A percentile compares a stretch with the other conserved stretches of the same genome.
These are phyloP conservation scores for Candida manassasensis DNA, from an alignment of 805 yeast species.

Conservation along the genomic window DNA sequence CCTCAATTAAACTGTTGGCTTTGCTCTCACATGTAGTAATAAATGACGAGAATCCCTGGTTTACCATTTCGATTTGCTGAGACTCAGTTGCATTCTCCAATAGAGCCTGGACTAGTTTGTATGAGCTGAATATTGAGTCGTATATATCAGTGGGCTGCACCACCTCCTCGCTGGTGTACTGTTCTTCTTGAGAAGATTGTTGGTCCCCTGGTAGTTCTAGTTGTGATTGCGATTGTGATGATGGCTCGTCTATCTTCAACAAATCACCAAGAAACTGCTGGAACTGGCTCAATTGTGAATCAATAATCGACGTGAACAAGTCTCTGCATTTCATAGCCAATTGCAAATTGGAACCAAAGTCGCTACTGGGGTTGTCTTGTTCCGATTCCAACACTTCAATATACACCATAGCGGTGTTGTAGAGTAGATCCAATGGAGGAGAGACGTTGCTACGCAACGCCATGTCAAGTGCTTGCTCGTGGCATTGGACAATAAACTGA, in stretches of 20 bases:
- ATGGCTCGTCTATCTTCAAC: constrained; percentile 7
- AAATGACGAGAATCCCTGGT: constrained; percentile 12
- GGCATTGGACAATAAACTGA: constrained; percentile 29
- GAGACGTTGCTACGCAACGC: constrained; percentile 7
- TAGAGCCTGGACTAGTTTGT: constrained; percentile 25
- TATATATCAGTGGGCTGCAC: constrained; percentile 33
- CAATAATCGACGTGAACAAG: constrained; percentile 23
- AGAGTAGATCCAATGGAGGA: constrained; percentile 40
- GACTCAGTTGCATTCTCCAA: constrained; percentile 21
- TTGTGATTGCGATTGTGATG: background rate
- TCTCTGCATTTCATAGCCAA: constrained; percentile 14
- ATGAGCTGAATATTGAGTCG: constrained; percentile 28
- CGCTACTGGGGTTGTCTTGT: constrained; percentile 16
- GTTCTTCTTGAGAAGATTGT: constrained; percentile 11
- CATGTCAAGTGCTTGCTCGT: constrained; percentile 30
- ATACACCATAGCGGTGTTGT: constrained; percentile 44
- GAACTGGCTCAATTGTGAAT: constrained; percentile 21
- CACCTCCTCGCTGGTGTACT: constrained; percentile 16
- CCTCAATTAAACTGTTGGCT: constrained; percentile 15
- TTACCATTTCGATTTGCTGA: constrained; percentile 10
- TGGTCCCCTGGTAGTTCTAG: constrained; percentile 2
- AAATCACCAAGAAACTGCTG: constrained; percentile 23
- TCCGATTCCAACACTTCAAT: constrained; percentile 42
- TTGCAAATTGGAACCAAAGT: constrained; percentile 12
- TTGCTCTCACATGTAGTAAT: constrained; percentile 15